Evolutionary conservation across 768 basidiomycete genomes (phyloP), one percentile per base, ranked within the genome.

Genomic region (Leccinum barrowsii): DNA sequence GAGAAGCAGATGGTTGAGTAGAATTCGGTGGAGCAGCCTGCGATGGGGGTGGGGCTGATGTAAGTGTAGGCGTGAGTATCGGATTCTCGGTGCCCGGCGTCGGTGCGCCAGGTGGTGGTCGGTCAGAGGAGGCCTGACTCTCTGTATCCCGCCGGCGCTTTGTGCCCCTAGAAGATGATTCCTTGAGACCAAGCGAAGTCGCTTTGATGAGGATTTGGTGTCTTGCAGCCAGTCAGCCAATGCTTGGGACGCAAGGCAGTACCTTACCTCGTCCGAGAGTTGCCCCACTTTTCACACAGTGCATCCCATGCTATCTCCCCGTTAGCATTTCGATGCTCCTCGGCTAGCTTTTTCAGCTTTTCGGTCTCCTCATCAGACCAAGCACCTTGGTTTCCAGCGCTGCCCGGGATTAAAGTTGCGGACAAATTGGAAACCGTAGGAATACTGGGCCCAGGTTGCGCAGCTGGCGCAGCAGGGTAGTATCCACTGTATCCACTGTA

Each of bases 141-240:
- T 78, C 75, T 22, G 73, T 65, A 49, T 80, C 81, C 46, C 83
- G 80, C 46, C 82, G 78, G 47, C 88, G 81, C 65, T 89, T 89
- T 30, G 77, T 76, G 6, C 81, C 85, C 46, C 86, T 73, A 1
- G 80, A 80, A 17, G 88, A 84, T 61, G 86, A 89, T 63, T 88
- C 87, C 70, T 92, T 92, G 50, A 93, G 76, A 10, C 88, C 87
- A 17, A 93, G 71, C n/a, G 80, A 75, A 2, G 87, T 92, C 2
- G 90, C 91, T 72, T 90, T 92, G 59, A 91, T 82, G 34, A 92
- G 75, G 56, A 92, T 91, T 69, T 93, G 90, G 64, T 91, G 89
- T 67, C 90, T 92, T 54, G 21, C 1, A 35, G 26, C 49, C 26
- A 19, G 50, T 69, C 53, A 69, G 55, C n/a, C 7, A 49, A 49